Evolutionary conservation across 2,329 filamentous ascomycete genomes (phyloP).

Genomic region (Westerdykella ornata): DNA sequence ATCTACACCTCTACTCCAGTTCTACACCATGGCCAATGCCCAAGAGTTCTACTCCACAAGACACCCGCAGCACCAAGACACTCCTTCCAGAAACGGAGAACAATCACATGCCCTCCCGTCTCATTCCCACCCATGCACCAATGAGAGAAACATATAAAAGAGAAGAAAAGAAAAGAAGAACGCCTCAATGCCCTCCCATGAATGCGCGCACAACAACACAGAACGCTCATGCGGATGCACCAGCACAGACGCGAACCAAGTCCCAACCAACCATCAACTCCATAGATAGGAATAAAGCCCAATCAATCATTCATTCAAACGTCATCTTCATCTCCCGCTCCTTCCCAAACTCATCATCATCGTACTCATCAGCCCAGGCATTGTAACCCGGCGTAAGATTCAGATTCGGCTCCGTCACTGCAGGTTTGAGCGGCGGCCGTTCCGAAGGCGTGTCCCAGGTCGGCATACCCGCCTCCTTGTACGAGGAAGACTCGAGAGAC

Average conservation of each 20-base stretch:
- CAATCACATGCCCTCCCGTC: too few relatives aligned
- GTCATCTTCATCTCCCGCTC: slow-evolving; percentile 46
- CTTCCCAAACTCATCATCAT: slow-evolving; percentile 40
- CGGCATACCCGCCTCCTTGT: slow-evolving; percentile 9
- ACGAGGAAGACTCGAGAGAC: slow-evolving; percentile 10
- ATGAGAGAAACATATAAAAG: background rate
- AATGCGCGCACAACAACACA: slow-evolving; percentile 3
- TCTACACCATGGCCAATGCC: too few relatives aligned
- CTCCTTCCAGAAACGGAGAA: too few relatives aligned
- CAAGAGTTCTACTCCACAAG: too few relatives aligned
- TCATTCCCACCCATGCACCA: too few relatives aligned
- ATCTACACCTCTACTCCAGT: too few relatives aligned
- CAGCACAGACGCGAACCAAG: background rate
- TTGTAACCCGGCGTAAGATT: slow-evolving; percentile 34
- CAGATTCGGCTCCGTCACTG: slow-evolving; percentile 24
- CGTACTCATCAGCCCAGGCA: slow-evolving; percentile 45
- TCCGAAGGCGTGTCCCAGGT: slow-evolving; percentile 15
- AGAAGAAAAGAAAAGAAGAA: background rate
- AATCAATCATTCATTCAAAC: slow-evolving; percentile 29
- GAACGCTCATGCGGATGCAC: background rate
- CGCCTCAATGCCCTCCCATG: slow-evolving; percentile 1
- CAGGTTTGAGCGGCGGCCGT: slow-evolving; percentile 24
- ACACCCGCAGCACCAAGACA: too few relatives aligned
- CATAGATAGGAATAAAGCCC: background rate
- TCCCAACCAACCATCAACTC: background rate